Evolutionary conservation across 768 basidiomycete species (phyloP), one percentile per base, ranked within the genome.

Genomic region (Amanita molliuscula): DNA sequence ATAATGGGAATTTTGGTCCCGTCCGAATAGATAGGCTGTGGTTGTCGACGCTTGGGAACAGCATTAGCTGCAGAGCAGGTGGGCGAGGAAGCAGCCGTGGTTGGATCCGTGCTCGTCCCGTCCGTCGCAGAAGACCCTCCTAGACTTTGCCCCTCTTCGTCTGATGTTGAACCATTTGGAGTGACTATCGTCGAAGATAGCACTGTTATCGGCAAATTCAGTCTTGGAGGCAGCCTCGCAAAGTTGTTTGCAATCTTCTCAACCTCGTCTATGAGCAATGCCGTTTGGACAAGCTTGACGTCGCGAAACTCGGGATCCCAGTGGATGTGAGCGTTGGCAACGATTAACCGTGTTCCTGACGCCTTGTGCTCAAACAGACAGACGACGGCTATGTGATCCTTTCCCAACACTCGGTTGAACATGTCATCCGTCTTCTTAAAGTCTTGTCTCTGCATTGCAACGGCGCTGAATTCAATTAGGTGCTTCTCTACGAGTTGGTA

Each of bases 371-470:
- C 96, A 61, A 98, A 74, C 26, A 91, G 75, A 58, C 82, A 81
- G 51, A 94, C 72, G 55, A 92, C 81, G 41, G 92, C 92, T 55
- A 98, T 88, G 61, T 97, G 81, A 66, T 98, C 95, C 63, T 91
- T 89, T 54, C 87, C 86, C 57, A 97, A 78, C 48, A 98, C 92
- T 28, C 96, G 91, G 62, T 97, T 97, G 78, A 97, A 98, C 93
- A 98, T 94, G 71, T 97, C 95, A 60, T 98, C 93, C 15, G 92
- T 95, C 69, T 93, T 92, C 74, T 92, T 91, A 71, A 93, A 91
- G 63, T 94, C 92, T 44, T 84, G 80, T 23, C 92, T 81, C 58
- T 91, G 88, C 79, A 97, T 86, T 16, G 94, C 95, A 54, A 93
- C 76, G 31, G 87, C 78, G 62, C 84, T 88, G 70, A 94, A 99